Base-by-base conservation (phyloP, 257 asterid genomes). In the Lycium ferocissimum region DNA sequence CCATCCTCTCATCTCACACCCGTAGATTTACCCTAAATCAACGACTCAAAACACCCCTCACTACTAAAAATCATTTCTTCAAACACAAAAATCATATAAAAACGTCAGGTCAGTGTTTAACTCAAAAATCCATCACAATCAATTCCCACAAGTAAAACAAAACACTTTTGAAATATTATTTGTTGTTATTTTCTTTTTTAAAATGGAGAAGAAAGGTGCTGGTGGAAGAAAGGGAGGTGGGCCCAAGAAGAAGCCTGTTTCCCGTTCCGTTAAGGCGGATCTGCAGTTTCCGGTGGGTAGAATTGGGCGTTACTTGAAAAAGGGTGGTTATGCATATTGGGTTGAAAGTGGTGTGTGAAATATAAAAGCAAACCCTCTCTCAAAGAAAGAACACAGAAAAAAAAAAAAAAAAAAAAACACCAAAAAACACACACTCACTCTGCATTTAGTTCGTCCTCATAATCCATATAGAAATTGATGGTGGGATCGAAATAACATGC, bases 261-360 rank as follows among this genome's bases (percentile, higher is more conserved):
- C 91, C 43, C 86, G 89, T 37, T 89, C 92, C 1, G 73, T 81
- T 0, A 85, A 72, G 17, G 92, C 92, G 47, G 92, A 90, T 4
- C 87, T 89, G 33, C 92, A 89, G 22, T 89, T 89, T 26, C 92
- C 92, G 22, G 90, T 89, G 11, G 92, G 92, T 5, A 89, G 92
- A 83, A 89, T 89, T 33, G 90, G 90, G 26, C 88, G 90, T 13
- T 88, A 70, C 75, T 47, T 89, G 84, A 89, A 89, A 62, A 89
- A 88, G 18, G 90, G 92, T 14, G 81, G 89, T 1, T 89, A 88
- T 22, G 75, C 90, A 7, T 56, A 88, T 17, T 88, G 92, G 0
- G 92, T 89, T 37, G 92, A 90, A 2, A 54, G 86, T 9, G 92
- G 92, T 15, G 92, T n/a, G 33, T 26, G 33, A 26, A 26, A 26